phyloP scores from a whole-genome alignment of 805 yeast genomes.

The Yamadazyma takamatsuzukensis region DNA sequence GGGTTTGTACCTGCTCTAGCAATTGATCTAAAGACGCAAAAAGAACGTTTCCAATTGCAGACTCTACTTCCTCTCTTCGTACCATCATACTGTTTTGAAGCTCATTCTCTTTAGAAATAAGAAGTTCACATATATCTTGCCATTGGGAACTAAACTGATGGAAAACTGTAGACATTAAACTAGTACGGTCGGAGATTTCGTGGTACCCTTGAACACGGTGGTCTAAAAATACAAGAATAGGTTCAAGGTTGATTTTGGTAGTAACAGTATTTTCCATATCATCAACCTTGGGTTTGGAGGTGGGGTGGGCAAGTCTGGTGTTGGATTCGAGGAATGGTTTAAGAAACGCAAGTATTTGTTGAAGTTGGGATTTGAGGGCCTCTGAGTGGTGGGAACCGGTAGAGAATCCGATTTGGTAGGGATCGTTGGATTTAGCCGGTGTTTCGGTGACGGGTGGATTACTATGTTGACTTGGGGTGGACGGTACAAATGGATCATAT shows the following conservation, averaged over 20 bases:
- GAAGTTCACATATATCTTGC: constrained; percentile 19
- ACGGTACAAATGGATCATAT: no score
- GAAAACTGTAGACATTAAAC: constrained; percentile 23
- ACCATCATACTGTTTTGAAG: constrained; percentile 14
- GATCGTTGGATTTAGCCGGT: constrained; percentile 15
- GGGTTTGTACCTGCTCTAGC: constrained; percentile 1
- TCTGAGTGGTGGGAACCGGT: constrained; percentile 29
- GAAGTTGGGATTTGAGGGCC: constrained; percentile 16
- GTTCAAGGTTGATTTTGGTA: constrained; percentile 30
- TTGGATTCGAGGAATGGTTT: no score
- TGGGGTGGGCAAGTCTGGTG: not conserved
- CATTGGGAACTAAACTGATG: constrained; percentile 26
- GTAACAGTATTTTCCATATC: constrained; percentile 32
- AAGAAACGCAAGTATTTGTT: constrained; percentile 2
- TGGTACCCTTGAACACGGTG: constrained; percentile 25
- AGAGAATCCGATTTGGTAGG: constrained; percentile 34
- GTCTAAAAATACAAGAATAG: constrained; percentile 26
- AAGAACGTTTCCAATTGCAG: constrained; percentile 4
- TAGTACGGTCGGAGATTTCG: constrained; percentile 20
- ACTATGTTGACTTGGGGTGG: no score
- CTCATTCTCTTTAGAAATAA: constrained; percentile 25
- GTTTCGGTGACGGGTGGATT: not conserved
- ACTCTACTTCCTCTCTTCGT: constrained; percentile 3
- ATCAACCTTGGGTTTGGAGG: constrained; percentile 17
- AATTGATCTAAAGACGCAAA: constrained; percentile 7